Evolutionary conservation across 768 basidiomycete species (phyloP), one percentile per base, ranked within the genome.

Genomic region (Lactarius psammicola): DNA sequence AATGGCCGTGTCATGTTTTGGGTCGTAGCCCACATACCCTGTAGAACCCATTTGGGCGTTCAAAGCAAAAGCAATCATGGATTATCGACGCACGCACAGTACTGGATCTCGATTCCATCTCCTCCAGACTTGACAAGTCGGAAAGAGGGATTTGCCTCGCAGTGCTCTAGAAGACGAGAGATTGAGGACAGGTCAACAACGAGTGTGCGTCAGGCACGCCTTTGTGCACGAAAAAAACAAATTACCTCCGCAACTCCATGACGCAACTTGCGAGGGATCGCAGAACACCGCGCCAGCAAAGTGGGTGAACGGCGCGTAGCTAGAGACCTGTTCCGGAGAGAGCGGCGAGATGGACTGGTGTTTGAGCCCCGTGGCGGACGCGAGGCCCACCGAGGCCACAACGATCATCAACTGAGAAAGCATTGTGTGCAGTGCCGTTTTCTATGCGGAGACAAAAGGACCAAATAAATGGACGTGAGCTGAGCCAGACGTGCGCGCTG

Each of bases 271-370:
- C 10, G n/a, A 59, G 9, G 83, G 74, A n/a, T 74, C 60, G 66
- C 86, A 87, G 68, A 83, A 82, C 2, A 76, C 84, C 8, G 83
- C 71, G 46, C 80, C 79, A 2, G 85, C 83, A 69, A 80, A 85
- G 60, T 72, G 76, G 0, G 82, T 80, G 74, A 80, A 86, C 0
- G 84, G 78, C 42, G 70, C 79, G 72, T 79, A 86, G 15, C 69
- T 40, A 8, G 76, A 68, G 8, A 86, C 78, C 68, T 84, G 76
- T 0, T 11, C 8, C 17, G 28, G 13, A 17, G 62, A 40, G 42
- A 60, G 49, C n/a, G 40, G 49, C n/a, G 59, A 15, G 55, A 57
- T 60, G 20, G 62, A 38, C 49, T 49, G 42, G 23, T 28, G 33
- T 23, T 17, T 23, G 4, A 15, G 1, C 10, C 4, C 0, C 1